These are phyloP conservation scores for Botryosphaeria dothidea DNA, from an alignment of 2,329 filamentous ascomycete species.

Conservation along the genomic window DNA sequence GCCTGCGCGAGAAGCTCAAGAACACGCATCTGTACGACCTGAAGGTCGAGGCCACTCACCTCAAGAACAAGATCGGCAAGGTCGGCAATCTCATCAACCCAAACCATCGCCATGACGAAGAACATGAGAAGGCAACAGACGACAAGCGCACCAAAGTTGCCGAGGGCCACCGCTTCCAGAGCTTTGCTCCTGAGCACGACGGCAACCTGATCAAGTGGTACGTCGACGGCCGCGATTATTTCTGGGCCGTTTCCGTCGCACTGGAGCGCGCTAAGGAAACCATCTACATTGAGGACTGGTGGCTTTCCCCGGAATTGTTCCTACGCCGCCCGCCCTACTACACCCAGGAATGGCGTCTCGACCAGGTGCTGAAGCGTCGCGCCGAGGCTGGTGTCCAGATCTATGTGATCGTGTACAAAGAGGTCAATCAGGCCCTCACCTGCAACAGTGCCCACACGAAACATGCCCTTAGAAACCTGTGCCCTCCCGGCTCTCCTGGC, in stretches of 20 bases:
- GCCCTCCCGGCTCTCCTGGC: slow-evolving; percentile 77
- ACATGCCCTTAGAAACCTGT: slow-evolving; percentile 75
- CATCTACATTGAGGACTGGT: slow-evolving; percentile 97
- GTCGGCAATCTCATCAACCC: slow-evolving; percentile 72
- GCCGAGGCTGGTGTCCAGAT: slow-evolving; percentile 95
- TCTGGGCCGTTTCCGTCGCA: slow-evolving; percentile 86
- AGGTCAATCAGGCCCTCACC: slow-evolving; percentile 65
- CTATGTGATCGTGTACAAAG: slow-evolving; percentile 89
- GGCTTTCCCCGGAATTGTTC: slow-evolving; percentile 87
- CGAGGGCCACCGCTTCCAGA: slow-evolving; percentile 79
- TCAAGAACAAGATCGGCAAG: slow-evolving; percentile 66
- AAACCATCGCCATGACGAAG: slow-evolving; percentile 91
- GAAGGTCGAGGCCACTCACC: slow-evolving; percentile 57
- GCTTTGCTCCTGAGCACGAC: slow-evolving; percentile 83
- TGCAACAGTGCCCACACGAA: slow-evolving; percentile 96
- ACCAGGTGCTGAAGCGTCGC: slow-evolving; percentile 81
- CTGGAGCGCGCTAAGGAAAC: slow-evolving; percentile 88
- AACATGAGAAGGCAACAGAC: slow-evolving; percentile 83
- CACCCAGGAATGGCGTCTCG: slow-evolving; percentile 84
- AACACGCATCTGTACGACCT: slow-evolving; percentile 49
- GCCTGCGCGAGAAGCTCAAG: slow-evolving; percentile 47
- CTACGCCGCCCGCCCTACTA: slow-evolving; percentile 78
- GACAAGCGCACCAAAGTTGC: slow-evolving; percentile 72
- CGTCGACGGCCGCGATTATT: slow-evolving; percentile 92
- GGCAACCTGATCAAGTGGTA: slow-evolving; percentile 95